Conservation (phyloP, 2,329 filamentous ascomycete species). For the Fusarium sp. region DNA sequence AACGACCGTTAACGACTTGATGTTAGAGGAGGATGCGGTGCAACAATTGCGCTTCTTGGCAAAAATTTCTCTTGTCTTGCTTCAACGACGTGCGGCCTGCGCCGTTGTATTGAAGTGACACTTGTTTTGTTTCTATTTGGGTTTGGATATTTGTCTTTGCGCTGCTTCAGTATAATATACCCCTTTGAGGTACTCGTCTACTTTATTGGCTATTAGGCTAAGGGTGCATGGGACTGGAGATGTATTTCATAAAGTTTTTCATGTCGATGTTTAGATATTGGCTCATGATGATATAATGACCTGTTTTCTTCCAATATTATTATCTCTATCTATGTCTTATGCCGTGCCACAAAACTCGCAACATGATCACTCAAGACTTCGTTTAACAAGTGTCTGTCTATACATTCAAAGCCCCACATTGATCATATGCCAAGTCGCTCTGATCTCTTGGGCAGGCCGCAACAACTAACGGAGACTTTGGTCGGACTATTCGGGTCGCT, state of each 20-base stretch:
- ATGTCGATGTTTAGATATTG: conserved; percentile 26
- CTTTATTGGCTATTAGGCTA: conserved; percentile 20
- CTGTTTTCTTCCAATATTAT: conserved; percentile 3
- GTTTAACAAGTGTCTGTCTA: not conserved
- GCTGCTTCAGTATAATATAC: conserved; percentile 35
- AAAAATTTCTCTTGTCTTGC: conserved; percentile 24
- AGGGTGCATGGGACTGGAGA: conserved; percentile 17
- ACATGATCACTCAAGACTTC: not conserved
- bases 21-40: conserved; percentile 36
- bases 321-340: not conserved
- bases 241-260: conserved; percentile 26
- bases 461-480: not conserved
- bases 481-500: not conserved
- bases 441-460: not conserved
- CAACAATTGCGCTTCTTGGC: conserved; percentile 29
- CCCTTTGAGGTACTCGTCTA: conserved; percentile 23
- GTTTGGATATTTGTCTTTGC: conserved; percentile 6
- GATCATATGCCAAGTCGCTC: not conserved
- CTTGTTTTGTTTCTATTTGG: not conserved
- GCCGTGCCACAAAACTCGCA: not conserved
- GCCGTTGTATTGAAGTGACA: conserved; percentile 1
- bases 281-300: conserved; percentile 39
- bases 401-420: conserved; percentile 5
- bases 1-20: conserved; percentile 40
- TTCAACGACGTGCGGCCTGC: conserved; percentile 7